A percentile compares a stretch with the other conserved stretches of the same genome.
Conservation (phyloP, 345 rosid species). For the Murraya koenigii region DNA sequence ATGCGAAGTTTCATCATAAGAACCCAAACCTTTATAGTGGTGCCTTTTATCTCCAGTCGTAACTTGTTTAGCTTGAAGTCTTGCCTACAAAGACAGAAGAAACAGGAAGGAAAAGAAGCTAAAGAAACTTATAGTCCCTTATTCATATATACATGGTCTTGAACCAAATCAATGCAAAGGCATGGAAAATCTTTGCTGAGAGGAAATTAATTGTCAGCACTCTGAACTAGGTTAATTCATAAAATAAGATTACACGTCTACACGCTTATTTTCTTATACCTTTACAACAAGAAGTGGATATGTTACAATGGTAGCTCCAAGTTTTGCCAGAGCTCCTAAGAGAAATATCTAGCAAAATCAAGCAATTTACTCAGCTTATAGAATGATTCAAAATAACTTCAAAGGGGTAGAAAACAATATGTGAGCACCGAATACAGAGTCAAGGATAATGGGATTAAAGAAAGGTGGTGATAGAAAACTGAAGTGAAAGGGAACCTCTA, state of each 20-base stretch:
- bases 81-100: conserved; percentile 42
- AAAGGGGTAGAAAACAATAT: background rate
- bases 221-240: background rate
- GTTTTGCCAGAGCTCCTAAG: conserved; percentile 97
- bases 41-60: conserved; percentile 69
- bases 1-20: background rate
- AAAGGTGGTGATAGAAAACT: conserved; percentile 4
- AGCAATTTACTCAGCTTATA: conserved; percentile 14
- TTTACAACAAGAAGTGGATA: conserved; percentile 96
- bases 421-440: background rate
- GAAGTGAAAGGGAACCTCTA: conserved; percentile 57
- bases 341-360: conserved; percentile 65
- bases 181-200: background rate
- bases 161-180: background rate
- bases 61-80: conserved; percentile 93
- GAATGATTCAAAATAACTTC: background rate
- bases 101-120: background rate
- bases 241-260: background rate
- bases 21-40: conserved; percentile 65
- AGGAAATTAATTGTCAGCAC: background rate
- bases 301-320: conserved; percentile 91
- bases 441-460: background rate
- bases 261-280: conserved; percentile 32
- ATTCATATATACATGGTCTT: background rate
- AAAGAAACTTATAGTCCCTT: background rate